Conservation (phyloP, 257 asterid species). For the Solanum lycopersicoides region DNA sequence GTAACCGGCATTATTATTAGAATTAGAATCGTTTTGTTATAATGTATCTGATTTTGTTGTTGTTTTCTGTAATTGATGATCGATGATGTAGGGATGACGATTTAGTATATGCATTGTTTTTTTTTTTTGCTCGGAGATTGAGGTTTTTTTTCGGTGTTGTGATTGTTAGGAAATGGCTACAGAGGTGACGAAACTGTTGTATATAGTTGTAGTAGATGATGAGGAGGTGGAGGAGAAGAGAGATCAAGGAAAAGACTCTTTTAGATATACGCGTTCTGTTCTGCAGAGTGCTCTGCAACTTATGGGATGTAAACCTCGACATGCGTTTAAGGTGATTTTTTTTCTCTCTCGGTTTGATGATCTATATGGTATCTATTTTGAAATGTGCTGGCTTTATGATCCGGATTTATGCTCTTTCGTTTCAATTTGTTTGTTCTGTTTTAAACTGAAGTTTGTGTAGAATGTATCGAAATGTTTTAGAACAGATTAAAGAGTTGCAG, state of each 20-base stretch:
- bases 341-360: not conserved
- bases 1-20: not conserved
- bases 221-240: constrained; percentile 17
- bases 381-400: too few species aligned
- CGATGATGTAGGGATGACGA: not conserved
- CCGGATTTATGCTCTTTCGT: not conserved
- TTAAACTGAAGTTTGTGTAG: not conserved
- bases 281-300: constrained; percentile 92
- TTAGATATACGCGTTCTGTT: constrained; percentile 90
- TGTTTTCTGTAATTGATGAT: not conserved
- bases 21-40: not conserved
- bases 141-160: not conserved
- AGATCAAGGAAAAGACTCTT: constrained; percentile 35
- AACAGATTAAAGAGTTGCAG: too few species aligned
- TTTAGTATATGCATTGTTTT: constrained; percentile 12
- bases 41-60: not conserved
- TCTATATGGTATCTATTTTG: not conserved
- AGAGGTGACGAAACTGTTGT: constrained; percentile 62
- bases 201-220: constrained; percentile 67
- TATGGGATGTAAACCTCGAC: constrained; percentile 98
- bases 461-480: not conserved
- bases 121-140: not conserved
- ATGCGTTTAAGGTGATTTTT: constrained; percentile 72
- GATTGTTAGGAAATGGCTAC: constrained; percentile 43
- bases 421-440: not conserved